Evolutionary conservation across 306 rosid genomes (phyloP).

Genomic region (Cicer bijugum): DNA sequence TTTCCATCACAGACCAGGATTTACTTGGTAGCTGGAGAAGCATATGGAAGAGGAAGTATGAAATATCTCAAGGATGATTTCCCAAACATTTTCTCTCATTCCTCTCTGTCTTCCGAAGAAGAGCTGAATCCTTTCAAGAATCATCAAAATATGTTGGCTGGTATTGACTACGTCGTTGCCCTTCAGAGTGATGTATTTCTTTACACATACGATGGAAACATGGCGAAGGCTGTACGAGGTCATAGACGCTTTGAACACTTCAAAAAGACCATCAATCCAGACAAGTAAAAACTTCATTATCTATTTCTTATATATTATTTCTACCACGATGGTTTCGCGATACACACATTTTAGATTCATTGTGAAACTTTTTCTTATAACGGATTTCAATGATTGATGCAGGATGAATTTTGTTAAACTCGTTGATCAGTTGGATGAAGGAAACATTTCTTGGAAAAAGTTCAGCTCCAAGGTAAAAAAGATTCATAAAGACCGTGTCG

Average conservation of each 20-base stretch:
- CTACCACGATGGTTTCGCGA: conserved; percentile 18
- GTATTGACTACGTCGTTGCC: conserved; percentile 94
- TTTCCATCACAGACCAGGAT: conserved; percentile 81
- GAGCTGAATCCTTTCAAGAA: conserved; percentile 76
- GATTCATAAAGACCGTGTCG: conserved; percentile 71
- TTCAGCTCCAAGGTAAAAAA: conserved; percentile 80
- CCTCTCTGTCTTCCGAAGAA: conserved; percentile 70
- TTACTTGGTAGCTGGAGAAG: conserved; percentile 94
- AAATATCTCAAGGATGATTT: conserved; percentile 78
- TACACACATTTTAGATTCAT: conserved; percentile 10
- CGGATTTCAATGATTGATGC: conserved; percentile 47
- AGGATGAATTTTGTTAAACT: conserved; percentile 88
- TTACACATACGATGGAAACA: conserved; percentile 91
- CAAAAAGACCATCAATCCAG: conserved; percentile 92
- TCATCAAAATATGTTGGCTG: conserved; percentile 99
- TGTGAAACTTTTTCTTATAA: conserved; percentile 22
- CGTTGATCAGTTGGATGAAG: conserved; percentile 81
- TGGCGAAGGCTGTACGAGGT: conserved; percentile 99
- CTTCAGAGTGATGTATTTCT: conserved; percentile 82
- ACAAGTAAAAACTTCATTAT: conserved; percentile 63
- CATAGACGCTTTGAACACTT: conserved; percentile 94
- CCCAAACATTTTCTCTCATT: conserved; percentile 87
- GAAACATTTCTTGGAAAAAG: conserved; percentile 77
- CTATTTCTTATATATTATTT: conserved; percentile 35
- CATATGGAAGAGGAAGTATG: conserved; percentile 89